Base-by-base conservation (phyloP, 2,329 filamentous ascomycete species). In the Exophiala bonariae region DNA sequence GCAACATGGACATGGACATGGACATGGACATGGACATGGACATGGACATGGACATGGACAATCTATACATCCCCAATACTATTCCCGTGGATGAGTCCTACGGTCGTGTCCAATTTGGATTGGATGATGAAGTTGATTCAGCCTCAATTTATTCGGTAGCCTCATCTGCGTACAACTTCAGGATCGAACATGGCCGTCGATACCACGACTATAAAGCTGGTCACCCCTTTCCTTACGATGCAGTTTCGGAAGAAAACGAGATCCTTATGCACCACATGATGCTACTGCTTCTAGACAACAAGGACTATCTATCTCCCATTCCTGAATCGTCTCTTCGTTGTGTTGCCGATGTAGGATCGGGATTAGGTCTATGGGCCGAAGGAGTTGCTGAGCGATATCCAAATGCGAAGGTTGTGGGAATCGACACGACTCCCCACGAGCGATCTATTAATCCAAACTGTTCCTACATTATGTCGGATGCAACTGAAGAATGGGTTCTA, bases 391-490 rank as follows among this genome's bases (percentile, higher is more conserved):
- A 68, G 42, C 47, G 50, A 28, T 59, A 58, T 41, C 62, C 62
- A 10, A 50, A 64, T 11, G 60, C 65, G 5, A 54, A 66, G 42
- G 61, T 71, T 7, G 48, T 56, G 45, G 69, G 64, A 32, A 68
- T 63, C 18, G 69, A 73, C 47, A 60, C 69, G 10, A 65, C 66
- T 4, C 63, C 57, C n/a, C 61, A 64, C 3, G 58, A 61, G 13
- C 41, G 44, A 16, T 26, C 56, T n/a, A 49, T 55, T 8, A 58
- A 60, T 6, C 59, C 60, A 11, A 68, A 67, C 39, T 59, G 64
- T 16, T 49, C 38, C 9, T 66, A 65, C 40, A 61, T 67, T 41
- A 56, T 67, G 14, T 61, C 66, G 44, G 65, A 67, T 47, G 62
- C 62, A 44, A 64, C 61, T 32, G 62, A 63, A 17, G 59, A 63